A percentile compares a stretch with the other conserved stretches of the same genome.
Evolutionary conservation across 2,329 filamentous ascomycete species (phyloP).

Genomic region (Fusarium odoratissimum): DNA sequence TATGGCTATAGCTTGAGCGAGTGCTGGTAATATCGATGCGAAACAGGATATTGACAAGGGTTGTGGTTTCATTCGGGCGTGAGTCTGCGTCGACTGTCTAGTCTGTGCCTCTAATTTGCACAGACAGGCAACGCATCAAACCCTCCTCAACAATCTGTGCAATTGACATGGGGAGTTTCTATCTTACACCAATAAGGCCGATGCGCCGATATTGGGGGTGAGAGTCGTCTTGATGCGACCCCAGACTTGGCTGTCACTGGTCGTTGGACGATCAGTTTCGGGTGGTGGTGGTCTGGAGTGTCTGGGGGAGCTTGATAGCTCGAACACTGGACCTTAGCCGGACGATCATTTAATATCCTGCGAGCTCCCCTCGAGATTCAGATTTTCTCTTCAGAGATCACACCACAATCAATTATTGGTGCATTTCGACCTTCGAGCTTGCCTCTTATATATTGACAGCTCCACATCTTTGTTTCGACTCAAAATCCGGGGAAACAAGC

Average conservation of each 20-base stretch:
- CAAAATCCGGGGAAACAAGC: constrained; percentile 33
- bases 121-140: constrained; percentile 1
- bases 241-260: constrained; percentile 25
- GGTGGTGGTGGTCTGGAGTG: constrained; percentile 25
- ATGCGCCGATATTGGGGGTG: constrained; percentile 33
- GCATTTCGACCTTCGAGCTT: constrained; percentile 13
- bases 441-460: neutral
- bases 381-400: constrained; percentile 19
- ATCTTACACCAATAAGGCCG: constrained; percentile 40
- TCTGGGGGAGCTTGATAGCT: constrained; percentile 19
- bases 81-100: constrained; percentile 18
- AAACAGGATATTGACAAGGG: constrained; percentile 6
- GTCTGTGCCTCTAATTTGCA: constrained; percentile 22
- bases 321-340: constrained; percentile 10
- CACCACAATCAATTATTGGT: constrained; percentile 23
- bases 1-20: neutral
- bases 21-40: neutral
- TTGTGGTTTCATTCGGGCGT: constrained; percentile 15
- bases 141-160: constrained; percentile 3
- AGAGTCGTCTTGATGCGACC: constrained; percentile 38
- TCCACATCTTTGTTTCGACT: constrained; percentile 18
- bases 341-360: constrained; percentile 42
- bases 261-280: constrained; percentile 23
- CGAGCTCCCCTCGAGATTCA: constrained; percentile 32
- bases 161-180: constrained; percentile 36